These are phyloP conservation scores for Myxozyma sirexii DNA, from an alignment of 805 yeast genomes.

Conservation along the genomic window DNA sequence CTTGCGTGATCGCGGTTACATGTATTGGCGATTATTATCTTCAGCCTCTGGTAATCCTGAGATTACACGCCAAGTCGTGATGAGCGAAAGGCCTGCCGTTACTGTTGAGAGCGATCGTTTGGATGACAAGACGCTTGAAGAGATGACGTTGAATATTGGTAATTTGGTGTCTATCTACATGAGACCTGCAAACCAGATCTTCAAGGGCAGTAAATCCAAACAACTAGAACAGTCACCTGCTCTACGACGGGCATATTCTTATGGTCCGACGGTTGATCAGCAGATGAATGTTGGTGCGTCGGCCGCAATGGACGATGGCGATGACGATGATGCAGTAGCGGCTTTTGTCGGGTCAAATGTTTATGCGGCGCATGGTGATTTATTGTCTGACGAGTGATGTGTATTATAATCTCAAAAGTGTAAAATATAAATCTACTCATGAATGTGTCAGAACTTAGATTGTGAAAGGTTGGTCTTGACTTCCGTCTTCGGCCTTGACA, in stretches of 20 bases:
- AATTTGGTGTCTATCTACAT: slow-evolving; percentile 80
- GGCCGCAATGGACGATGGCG: neutral
- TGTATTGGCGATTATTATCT: slow-evolving; percentile 82
- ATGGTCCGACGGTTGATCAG: slow-evolving; percentile 1
- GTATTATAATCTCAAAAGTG: neutral
- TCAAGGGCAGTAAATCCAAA: slow-evolving; percentile 23
- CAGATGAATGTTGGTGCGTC: slow-evolving; percentile 3
- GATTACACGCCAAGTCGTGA: slow-evolving; percentile 56
- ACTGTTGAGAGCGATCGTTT: slow-evolving; percentile 67
- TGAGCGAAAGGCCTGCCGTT: slow-evolving; percentile 64
- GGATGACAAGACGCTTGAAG: slow-evolving; percentile 73
- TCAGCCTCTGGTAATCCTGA: slow-evolving; percentile 48
- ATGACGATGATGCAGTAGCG: neutral
- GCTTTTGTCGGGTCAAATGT: neutral
- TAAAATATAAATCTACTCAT: neutral
- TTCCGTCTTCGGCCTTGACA: neutral
- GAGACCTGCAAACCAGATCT: slow-evolving; percentile 50
- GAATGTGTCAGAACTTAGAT: too few species aligned
- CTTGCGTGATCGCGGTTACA: slow-evolving; percentile 77
- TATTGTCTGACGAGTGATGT: slow-evolving; percentile 9
- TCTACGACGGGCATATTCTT: slow-evolving; percentile 15
- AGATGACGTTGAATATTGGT: slow-evolving; percentile 79
- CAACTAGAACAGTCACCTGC: slow-evolving; percentile 30
- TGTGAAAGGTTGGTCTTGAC: neutral
- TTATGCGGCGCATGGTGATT: slow-evolving; percentile 12